Conservation (phyloP, 2,329 filamentous ascomycete species). For the Alternaria dauci region DNA sequence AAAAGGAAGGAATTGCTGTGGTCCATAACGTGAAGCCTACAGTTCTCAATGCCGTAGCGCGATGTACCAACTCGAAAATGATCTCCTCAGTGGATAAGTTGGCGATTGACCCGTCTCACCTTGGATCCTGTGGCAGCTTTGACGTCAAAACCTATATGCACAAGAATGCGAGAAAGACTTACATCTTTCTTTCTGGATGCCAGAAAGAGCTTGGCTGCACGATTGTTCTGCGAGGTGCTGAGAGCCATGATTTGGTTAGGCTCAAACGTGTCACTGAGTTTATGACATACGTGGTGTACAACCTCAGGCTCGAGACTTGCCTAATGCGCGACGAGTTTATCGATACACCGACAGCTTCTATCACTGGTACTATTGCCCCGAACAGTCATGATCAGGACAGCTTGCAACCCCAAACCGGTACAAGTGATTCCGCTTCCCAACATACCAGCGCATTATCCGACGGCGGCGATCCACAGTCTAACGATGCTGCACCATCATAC, state of each 20-base stretch:
- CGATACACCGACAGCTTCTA: constrained; percentile 72
- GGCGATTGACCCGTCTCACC: constrained; percentile 74
- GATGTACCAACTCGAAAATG: constrained; percentile 89
- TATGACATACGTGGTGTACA: constrained; percentile 99
- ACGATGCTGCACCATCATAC: constrained; percentile 86
- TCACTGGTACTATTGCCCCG: constrained; percentile 48
- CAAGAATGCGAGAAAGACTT: constrained; percentile 86
- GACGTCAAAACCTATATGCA: constrained; percentile 96
- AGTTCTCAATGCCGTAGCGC: constrained; percentile 91
- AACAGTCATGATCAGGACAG: constrained; percentile 24
- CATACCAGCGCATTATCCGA: constrained; percentile 44
- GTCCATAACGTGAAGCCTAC: constrained; percentile 97
- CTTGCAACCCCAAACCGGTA: background rate
- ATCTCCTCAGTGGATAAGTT: constrained; percentile 96
- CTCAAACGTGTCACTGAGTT: constrained; percentile 97
- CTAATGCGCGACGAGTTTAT: constrained; percentile 93
- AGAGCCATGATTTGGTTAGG: constrained; percentile 72
- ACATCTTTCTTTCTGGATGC: constrained; percentile 93
- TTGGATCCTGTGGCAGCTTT: constrained; percentile 84
- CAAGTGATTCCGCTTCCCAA: background rate
- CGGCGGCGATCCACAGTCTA: constrained; percentile 61
- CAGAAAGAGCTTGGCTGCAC: constrained; percentile 91
- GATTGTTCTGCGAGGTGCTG: constrained; percentile 85
- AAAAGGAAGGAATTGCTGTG: constrained; percentile 88
- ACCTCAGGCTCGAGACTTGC: constrained; percentile 93